Conservation (phyloP, 2,329 filamentous ascomycete species). For the Claviceps sp. region DNA sequence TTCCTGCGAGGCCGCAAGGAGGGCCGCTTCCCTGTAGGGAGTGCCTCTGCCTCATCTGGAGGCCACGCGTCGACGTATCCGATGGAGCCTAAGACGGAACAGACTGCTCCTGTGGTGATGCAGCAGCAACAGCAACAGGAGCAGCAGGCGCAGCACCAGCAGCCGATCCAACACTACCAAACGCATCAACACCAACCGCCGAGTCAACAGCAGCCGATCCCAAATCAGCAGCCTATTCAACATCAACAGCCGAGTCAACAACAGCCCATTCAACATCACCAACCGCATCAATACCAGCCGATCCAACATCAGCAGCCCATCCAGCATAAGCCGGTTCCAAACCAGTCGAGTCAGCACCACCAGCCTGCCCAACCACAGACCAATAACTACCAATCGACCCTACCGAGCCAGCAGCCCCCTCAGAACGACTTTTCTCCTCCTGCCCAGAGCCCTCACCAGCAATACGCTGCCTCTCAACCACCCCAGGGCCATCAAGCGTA, state of each 20-base stretch:
- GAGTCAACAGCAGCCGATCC: not conserved
- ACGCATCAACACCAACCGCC: not conserved
- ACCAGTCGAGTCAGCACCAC: slow-evolving; percentile 12
- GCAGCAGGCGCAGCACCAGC: slow-evolving; percentile 9
- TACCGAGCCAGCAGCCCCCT: slow-evolving; percentile 12
- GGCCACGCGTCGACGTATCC: slow-evolving; percentile 12
- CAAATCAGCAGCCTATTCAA: not conserved
- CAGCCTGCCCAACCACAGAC: slow-evolving; percentile 9
- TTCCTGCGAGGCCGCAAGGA: slow-evolving; percentile 25
- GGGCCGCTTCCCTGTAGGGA: slow-evolving; percentile 18
- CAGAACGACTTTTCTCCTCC: slow-evolving; percentile 11
- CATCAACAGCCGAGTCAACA: slow-evolving; percentile 3
- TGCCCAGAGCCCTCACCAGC: slow-evolving; percentile 16
- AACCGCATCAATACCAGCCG: slow-evolving; percentile 7
- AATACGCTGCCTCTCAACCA: slow-evolving; percentile 14
- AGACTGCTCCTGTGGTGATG: slow-evolving; percentile 4
- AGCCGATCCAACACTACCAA: not conserved
- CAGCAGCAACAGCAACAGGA: slow-evolving; percentile 12
- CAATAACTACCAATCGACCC: slow-evolving; percentile 6
- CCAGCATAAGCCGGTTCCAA: too few species aligned
- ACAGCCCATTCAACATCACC: slow-evolving; percentile 11
- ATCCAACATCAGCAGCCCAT: not conserved
- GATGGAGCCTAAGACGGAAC: slow-evolving; percentile 21
- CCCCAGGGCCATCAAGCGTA: slow-evolving; percentile 10
- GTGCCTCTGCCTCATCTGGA: slow-evolving; percentile 1